phyloP scores from a whole-genome alignment of 1,139 yeast genomes.

The Nakaseomyces bracarensis region DNA sequence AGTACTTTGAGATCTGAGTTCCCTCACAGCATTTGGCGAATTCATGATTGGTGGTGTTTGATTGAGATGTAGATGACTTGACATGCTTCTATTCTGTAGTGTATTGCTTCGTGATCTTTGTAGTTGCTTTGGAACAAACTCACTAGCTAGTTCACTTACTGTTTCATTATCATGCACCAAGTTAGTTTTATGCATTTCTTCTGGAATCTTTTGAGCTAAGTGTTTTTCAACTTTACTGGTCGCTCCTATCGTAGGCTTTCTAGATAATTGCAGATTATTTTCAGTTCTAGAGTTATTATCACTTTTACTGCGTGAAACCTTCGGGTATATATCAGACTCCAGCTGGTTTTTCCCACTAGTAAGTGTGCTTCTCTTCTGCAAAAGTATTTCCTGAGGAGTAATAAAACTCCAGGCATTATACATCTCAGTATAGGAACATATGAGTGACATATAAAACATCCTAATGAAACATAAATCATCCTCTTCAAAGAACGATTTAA shows the following conservation, averaged over 20 bases:
- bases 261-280: not conserved
- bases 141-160: slow-evolving; percentile 6
- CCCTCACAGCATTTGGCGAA: slow-evolving; percentile 5
- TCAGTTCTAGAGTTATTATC: slow-evolving; percentile 7
- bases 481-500: slow-evolving; percentile 41
- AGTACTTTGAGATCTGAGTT: slow-evolving; percentile 4
- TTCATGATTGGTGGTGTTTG: slow-evolving; percentile 6
- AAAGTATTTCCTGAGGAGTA: slow-evolving; percentile 31
- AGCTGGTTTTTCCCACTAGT: not conserved
- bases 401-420: slow-evolving; percentile 60
- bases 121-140: slow-evolving; percentile 11
- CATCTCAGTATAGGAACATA: slow-evolving; percentile 69
- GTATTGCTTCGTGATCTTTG: slow-evolving; percentile 24
- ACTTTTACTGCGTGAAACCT: slow-evolving; percentile 2
- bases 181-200: not conserved
- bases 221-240: not conserved
- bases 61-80: slow-evolving; percentile 8
- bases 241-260: not conserved
- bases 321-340: slow-evolving; percentile 8
- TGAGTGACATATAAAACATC: slow-evolving; percentile 60
- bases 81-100: slow-evolving; percentile 15
- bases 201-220: not conserved
- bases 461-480: slow-evolving; percentile 66
- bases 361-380: not conserved
- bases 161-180: not conserved